Percentiles rank a stretch among this genome's conserved stretches.
Conservation (phyloP, 495 filamentous ascomycete species). For the Beverwykella pulmonaria region DNA sequence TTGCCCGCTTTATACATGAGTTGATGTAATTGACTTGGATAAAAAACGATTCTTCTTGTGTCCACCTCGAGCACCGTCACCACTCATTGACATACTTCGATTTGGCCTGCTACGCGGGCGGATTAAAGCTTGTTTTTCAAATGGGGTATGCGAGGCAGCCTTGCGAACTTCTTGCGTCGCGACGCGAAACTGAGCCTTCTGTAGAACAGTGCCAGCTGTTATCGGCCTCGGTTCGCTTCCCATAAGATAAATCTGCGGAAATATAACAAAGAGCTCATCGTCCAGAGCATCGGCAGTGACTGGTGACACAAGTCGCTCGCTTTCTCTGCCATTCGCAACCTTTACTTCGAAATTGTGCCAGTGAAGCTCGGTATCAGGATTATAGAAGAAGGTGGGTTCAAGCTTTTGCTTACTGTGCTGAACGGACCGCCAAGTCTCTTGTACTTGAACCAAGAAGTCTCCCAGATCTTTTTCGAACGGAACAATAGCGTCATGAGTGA, state of each 20-base stretch:
- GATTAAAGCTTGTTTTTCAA: background rate
- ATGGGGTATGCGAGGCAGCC: background rate
- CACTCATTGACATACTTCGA: conserved; percentile 3
- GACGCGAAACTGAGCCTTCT: conserved; percentile 3
- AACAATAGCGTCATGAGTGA: background rate
- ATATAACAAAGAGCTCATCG: conserved; percentile 12
- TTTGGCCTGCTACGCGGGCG: background rate
- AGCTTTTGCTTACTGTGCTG: conserved; percentile 6
- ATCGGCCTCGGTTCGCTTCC: background rate
- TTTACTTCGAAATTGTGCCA: conserved; percentile 4
- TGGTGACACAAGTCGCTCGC: background rate
- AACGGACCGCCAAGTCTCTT: conserved; percentile 4
- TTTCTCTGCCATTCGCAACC: background rate
- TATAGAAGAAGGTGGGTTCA: conserved; percentile 10
- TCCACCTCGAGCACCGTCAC: background rate
- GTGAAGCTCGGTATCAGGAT: background rate
- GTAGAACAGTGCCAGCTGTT: conserved; percentile 6
- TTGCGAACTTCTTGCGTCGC: conserved; percentile 7
- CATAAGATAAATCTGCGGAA: conserved; percentile 7
- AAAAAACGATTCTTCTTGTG: background rate
- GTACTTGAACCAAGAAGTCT: background rate
- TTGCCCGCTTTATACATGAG: background rate
- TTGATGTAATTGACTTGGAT: background rate
- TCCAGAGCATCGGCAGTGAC: background rate
- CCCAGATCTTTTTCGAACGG: conserved; percentile 1